A percentile compares a stretch with the other conserved stretches of the same genome.
Evolutionary conservation across 352 stramenopile species (phyloP).

Genomic region (Phytophthora sansomeana): DNA sequence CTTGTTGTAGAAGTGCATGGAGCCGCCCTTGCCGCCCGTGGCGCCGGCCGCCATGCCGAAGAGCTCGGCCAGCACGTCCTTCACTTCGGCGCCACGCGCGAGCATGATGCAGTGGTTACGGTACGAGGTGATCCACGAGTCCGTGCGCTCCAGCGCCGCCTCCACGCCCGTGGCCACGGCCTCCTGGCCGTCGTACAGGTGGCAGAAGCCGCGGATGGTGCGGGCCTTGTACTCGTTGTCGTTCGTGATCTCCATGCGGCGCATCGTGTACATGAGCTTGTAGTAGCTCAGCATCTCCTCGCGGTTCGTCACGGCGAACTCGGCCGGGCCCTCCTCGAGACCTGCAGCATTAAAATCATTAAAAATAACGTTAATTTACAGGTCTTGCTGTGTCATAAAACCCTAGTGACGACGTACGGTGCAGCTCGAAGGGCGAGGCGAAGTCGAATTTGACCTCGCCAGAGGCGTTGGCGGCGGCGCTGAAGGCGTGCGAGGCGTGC

Average conservation of each 20-base stretch:
- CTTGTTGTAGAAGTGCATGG: constrained; percentile 99
- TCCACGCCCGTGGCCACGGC: constrained; percentile 98
- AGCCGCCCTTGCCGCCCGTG: constrained; percentile 97
- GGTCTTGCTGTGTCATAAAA: too few relatives aligned
- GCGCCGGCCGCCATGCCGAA: constrained; percentile 94
- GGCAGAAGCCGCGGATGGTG: constrained; percentile 99
- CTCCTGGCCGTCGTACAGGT: constrained; percentile 99
- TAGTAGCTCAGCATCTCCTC: constrained; percentile 98
- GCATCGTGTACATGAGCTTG: constrained; percentile 99
- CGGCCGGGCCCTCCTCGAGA: constrained; percentile 73
- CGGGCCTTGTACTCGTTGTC: constrained; percentile 99
- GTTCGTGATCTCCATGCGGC: constrained; percentile 99
- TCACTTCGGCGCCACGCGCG: constrained; percentile 93
- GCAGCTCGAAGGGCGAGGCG: constrained; percentile 77
- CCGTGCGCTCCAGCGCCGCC: constrained; percentile 92
- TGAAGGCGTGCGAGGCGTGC: constrained; percentile 63
- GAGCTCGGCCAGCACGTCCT: constrained; percentile 95
- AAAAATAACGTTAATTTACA: constrained; percentile 3
- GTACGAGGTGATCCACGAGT: constrained; percentile 99
- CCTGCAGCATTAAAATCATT: constrained; percentile 32
- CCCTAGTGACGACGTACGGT: constrained; percentile 50
- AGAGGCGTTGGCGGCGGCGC: constrained; percentile 52
- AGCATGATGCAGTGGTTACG: constrained; percentile 99
- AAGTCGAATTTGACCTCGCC: constrained; percentile 82
- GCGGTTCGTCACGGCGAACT: constrained; percentile 88